Base-by-base conservation (phyloP, 768 basidiomycete genomes). In the Tephrocybe sp. region DNA sequence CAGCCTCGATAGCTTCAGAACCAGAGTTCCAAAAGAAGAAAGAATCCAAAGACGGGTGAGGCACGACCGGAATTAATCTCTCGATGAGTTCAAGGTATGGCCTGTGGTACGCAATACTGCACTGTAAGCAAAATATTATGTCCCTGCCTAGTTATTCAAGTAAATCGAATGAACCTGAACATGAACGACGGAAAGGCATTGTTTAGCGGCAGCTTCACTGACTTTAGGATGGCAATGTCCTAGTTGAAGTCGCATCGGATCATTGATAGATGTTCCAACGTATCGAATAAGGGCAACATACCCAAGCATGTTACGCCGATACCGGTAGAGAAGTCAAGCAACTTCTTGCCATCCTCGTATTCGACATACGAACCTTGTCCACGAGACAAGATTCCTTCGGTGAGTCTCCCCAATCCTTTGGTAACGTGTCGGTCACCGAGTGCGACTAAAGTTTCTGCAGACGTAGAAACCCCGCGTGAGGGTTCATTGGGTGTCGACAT, bases 1-100 rank as follows among this genome's bases (percentile, higher is more conserved):
- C 78, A 0, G 84, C 91, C 68, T 97, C 94, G 37, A 93, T 78
- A 1, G 94, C 95, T 67, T 98, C 95, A 0, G 91, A 86, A 2
- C 95, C 95, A 2, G 93, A 94, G 72, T 91, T 97, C 88, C 89
- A 91, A 69, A 97, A 91, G 79, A 94, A 97, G 78, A 97, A 97
- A 21, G 91, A 91, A 65, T 95, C 88, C 25, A 98, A 77, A 1
- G 92, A 94, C 0, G 84, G 77, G 68, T 94, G 72, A 2, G 94
- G 94, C 93, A 98, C 94, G 50, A 88, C 70, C 0, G 93, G 90
- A 11, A 95, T 69, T 6, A 97, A 77, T 47, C 79, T 79, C 65
- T 95, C 80, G 61, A 97, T 87, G 58, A 97, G 87, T 42, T 83
- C 76, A 16, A 97, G 77, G 68, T 95, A 93, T 0, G 93, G 91